Evolutionary conservation across 257 asterid genomes (phyloP).

Genomic region (Solanum piurae): DNA sequence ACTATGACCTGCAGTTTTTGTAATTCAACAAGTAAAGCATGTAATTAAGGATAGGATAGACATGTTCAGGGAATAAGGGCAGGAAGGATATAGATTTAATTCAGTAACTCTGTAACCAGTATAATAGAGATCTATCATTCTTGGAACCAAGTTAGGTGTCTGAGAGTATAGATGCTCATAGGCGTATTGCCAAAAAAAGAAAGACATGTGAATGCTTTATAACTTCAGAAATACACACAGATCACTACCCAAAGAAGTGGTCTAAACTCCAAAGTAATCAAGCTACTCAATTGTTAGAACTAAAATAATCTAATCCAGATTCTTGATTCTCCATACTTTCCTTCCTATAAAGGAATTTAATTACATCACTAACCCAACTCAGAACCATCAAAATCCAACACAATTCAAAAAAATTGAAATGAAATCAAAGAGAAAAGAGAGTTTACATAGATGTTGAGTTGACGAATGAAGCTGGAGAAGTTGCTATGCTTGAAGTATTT

Average conservation of each 20-base stretch:
- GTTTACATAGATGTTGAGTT: conserved; percentile 70
- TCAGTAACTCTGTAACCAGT: neutral
- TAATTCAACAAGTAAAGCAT: neutral
- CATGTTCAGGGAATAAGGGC: neutral
- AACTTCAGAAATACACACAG: neutral
- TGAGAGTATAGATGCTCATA: neutral
- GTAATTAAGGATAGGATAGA: neutral
- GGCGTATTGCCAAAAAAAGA: neutral
- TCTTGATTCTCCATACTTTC: neutral
- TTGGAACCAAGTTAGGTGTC: neutral
- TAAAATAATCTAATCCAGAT: neutral
- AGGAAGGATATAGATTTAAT: neutral
- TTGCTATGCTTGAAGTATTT: conserved; percentile 93
- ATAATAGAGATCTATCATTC: neutral
- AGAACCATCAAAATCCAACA: neutral
- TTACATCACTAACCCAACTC: neutral
- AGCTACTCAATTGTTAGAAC: neutral
- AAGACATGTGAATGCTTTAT: neutral
- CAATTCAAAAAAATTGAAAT: neutral
- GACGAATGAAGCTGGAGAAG: conserved; percentile 86
- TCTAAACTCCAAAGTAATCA: neutral
- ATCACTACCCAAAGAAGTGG: neutral
- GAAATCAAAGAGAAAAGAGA: neutral
- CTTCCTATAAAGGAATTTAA: neutral
- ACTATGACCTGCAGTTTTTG: neutral